Percentiles rank a stretch among this genome's conserved stretches.
Conservation (phyloP, 805 yeast species). For the Lipomyces anomalus region DNA sequence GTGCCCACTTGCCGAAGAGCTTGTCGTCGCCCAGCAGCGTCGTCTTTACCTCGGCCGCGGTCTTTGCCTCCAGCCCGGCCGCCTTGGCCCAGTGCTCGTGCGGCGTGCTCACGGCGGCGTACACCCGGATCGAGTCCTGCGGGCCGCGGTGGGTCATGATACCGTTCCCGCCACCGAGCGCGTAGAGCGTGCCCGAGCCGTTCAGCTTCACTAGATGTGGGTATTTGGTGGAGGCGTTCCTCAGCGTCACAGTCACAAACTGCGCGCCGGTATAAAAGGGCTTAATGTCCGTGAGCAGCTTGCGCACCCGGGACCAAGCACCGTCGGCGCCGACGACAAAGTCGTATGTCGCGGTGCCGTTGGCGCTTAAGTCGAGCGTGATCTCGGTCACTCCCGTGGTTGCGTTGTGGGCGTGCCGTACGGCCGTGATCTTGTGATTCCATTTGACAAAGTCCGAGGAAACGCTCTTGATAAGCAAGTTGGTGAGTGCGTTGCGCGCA, state of each 20-base stretch:
- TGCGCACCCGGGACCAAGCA: background rate
- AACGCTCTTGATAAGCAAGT: background rate
- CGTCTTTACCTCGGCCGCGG: background rate
- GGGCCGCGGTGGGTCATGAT: background rate
- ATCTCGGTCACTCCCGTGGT: slow-evolving; percentile 1
- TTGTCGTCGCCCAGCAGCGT: background rate
- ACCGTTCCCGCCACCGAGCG: background rate
- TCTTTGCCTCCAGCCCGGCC: background rate
- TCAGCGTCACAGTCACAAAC: background rate
- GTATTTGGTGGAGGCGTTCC: background rate
- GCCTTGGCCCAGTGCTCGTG: background rate
- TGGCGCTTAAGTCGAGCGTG: background rate
- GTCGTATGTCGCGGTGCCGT: background rate
- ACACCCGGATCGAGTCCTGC: background rate
- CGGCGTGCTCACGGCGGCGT: background rate
- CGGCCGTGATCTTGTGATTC: background rate
- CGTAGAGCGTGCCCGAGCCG: background rate
- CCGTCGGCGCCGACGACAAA: background rate
- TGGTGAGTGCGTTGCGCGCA: background rate
- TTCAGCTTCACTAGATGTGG: background rate
- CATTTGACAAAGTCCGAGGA: background rate
- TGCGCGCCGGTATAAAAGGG: background rate
- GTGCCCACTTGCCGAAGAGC: background rate
- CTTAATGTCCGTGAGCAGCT: background rate
- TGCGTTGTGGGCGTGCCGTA: background rate